Conservation (phyloP, 768 basidiomycete species). For the Paxillus rubicundulus region DNA sequence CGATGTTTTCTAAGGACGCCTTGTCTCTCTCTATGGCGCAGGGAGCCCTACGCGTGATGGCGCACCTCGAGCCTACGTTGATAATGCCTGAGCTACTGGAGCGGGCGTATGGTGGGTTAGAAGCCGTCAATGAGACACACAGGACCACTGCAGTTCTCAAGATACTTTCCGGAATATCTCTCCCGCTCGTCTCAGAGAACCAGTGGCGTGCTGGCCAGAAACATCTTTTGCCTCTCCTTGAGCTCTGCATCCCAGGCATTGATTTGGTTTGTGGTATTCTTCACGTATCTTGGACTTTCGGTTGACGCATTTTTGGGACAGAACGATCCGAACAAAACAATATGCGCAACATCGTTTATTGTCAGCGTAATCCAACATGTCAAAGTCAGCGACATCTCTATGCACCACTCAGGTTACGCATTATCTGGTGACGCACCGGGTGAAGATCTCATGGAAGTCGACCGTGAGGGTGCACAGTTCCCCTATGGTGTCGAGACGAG, state of each 20-base stretch:
- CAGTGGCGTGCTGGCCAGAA: constrained; percentile 87
- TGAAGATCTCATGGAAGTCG: constrained; percentile 54
- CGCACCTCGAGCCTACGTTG: constrained; percentile 75
- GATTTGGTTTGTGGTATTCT: constrained; percentile 58
- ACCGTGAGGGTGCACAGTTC: constrained; percentile 43
- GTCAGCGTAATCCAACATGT: constrained; percentile 69
- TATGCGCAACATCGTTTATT: constrained; percentile 79
- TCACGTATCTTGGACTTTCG: not conserved
- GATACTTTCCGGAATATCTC: constrained; percentile 73
- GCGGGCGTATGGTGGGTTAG: constrained; percentile 87
- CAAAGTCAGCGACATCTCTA: constrained; percentile 74
- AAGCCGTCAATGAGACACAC: constrained; percentile 93
- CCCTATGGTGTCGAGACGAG: constrained; percentile 48
- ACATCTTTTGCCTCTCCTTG: constrained; percentile 82
- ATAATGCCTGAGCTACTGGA: constrained; percentile 92
- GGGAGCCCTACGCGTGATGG: constrained; percentile 71
- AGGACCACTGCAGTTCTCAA: constrained; percentile 89
- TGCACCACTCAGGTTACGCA: constrained; percentile 53
- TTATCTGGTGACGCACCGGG: constrained; percentile 52
- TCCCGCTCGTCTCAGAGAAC: constrained; percentile 72
- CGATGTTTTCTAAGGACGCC: constrained; percentile 88
- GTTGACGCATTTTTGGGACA: constrained; percentile 24
- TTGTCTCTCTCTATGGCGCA: constrained; percentile 81
- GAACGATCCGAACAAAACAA: constrained; percentile 81
- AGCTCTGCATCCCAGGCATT: constrained; percentile 88